Base-by-base conservation (phyloP, 352 stramenopile species). In the Pythium dissimile region DNA sequence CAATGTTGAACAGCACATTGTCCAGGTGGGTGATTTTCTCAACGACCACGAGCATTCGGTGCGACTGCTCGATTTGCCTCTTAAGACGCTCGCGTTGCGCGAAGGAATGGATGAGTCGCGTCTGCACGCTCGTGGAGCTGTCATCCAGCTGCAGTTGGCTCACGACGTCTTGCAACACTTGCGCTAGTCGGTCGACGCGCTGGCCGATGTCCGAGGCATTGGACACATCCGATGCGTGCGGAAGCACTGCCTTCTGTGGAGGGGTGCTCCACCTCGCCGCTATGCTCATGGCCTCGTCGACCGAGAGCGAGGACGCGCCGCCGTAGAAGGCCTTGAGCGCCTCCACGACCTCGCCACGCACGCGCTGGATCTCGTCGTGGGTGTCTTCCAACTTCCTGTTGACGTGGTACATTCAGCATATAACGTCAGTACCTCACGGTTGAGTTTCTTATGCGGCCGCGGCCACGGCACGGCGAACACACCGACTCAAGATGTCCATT, bases 11-110 rank as follows among this genome's bases (percentile, higher is more conserved):
- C 0, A 89, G 35, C 10, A 74, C 43, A n/a, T 69, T 64, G 44
- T 92, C 79, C 15, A 84, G 72, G 52, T 79, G 65, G 20, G 67
- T 87, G 11, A 92, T 66, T n/a, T 86, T 80, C 63, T 90, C 82
- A 18, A 88, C 75, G 13, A 86, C 66, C 54, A 59, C 32, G 37
- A 92, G 58, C 71, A 86, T 86, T n/a, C 54, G 66, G 26, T 72
- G 74, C 2, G 77, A 86, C 49, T 88, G 74, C 26, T 82, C 70
- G 39, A 87, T 75, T 42, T 92, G 77, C 27, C 69, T 62, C 64
- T 75, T 78, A 7, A 92, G 51, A 0, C 62, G 64, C 64, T 92
- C 75, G 13, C 71, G 69, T 48, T 90, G 72, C 16, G 71, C 80
- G 21, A 87, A 78, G 7, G 76, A 86, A 28, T 69, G 44, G 35